Conservation (phyloP, 345 rosid species). For the Murraya paniculata region DNA sequence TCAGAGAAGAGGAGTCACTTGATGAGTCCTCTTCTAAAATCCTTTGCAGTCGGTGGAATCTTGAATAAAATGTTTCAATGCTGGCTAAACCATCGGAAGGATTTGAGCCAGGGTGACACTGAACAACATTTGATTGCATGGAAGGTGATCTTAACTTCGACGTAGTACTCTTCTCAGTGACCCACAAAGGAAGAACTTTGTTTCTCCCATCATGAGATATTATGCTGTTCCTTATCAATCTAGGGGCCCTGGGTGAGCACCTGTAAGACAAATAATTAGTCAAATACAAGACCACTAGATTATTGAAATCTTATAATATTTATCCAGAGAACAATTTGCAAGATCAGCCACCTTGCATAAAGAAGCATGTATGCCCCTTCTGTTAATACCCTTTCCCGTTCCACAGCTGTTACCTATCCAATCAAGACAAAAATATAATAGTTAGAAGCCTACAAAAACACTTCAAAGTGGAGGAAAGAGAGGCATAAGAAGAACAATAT, state of each 20-base stretch:
- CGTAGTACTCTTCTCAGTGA: constrained; percentile 17
- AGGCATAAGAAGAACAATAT: not conserved
- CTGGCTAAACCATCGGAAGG: constrained; percentile 34
- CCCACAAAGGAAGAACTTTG: constrained; percentile 24
- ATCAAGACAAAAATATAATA: constrained; percentile 17
- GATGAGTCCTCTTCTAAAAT: constrained; percentile 79
- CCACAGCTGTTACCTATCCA: constrained; percentile 66
- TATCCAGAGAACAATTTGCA: not conserved
- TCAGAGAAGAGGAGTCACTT: constrained; percentile 79
- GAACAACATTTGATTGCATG: constrained; percentile 19
- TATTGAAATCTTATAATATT: not conserved
- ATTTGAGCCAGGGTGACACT: constrained; percentile 28
- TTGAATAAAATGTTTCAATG: constrained; percentile 62
- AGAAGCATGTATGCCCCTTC: constrained; percentile 88
- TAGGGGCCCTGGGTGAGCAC: constrained; percentile 74
- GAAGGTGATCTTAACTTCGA: constrained; percentile 35
- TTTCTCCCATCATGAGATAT: constrained; percentile 27
- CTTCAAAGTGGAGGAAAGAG: not conserved
- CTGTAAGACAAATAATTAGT: constrained; percentile 35
- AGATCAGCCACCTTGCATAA: constrained; percentile 67
- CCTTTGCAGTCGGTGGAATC: constrained; percentile 55
- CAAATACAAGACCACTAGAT: constrained; percentile 8
- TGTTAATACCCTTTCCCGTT: constrained; percentile 61
- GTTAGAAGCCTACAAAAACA: not conserved
- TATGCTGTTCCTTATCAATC: constrained; percentile 42